These are phyloP conservation scores for Eucalyptus erythrocorys DNA, from an alignment of 345 rosid species.

Conservation along the genomic window DNA sequence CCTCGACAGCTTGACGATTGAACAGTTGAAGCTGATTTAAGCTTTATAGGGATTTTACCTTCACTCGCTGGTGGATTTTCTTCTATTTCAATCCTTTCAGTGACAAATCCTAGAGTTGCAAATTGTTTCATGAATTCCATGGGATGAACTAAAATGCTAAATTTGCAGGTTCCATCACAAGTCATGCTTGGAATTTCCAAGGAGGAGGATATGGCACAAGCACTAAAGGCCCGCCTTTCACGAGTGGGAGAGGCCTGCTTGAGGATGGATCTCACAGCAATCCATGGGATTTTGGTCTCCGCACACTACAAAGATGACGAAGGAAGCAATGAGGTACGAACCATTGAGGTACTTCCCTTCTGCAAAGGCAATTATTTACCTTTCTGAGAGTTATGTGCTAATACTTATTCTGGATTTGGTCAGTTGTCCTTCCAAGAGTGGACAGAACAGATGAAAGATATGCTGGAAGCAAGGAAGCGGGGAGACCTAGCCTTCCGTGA, in stretches of 20 bases:
- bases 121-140: neutral
- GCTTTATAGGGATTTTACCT: neutral
- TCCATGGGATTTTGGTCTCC: conserved; percentile 79
- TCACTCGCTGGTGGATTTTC: neutral
- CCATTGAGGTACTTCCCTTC: neutral
- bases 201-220: conserved; percentile 58
- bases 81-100: neutral
- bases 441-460: conserved; percentile 97
- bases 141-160: neutral
- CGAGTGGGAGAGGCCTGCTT: conserved; percentile 95
- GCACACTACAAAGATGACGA: conserved; percentile 95
- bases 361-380: neutral
- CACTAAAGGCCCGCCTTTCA: conserved; percentile 71
- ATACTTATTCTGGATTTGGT: neutral
- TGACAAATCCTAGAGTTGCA: neutral
- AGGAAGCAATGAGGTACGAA: conserved; percentile 74
- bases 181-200: conserved; percentile 81
- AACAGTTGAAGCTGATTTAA: neutral
- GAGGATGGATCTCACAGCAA: conserved; percentile 91
- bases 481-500: conserved; percentile 94
- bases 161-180: conserved; percentile 68
- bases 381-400: neutral
- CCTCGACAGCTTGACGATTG: neutral
- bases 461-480: conserved; percentile 86
- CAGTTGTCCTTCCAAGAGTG: conserved; percentile 97